Evolutionary conservation across 2,329 filamentous ascomycete species (phyloP), one percentile per base, ranked within the genome.

Genomic region (Apiospora pterosperma): DNA sequence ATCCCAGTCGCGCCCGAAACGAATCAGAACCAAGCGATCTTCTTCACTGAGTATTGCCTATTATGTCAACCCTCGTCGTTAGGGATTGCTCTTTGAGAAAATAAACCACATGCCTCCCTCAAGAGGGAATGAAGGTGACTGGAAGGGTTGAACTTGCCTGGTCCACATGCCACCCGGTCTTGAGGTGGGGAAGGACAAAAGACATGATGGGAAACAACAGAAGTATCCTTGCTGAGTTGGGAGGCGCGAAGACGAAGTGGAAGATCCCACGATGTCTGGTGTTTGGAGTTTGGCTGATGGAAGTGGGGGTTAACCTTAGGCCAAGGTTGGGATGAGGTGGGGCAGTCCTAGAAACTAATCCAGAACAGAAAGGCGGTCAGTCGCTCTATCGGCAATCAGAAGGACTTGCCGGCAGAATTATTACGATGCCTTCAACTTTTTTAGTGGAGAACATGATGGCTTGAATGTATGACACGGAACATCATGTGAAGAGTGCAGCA

Each of bases 161-260:
- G 83, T 98, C 96, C 75, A 99, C 96, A 79, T 99, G 96, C 96
- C 95, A 99, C 78, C 92, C 96, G 48, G 92, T 94, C 71, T 88
- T 87, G 59, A 99, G 86, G 79, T 98, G 95, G 58, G 95, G 95
- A 62, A 99, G 88, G 61, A 97, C 92, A 68, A 97, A 42, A 23
- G 58, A 60, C 36, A 36, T 39, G 34, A 16, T 60, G 58, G 12
- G 5, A 12, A 2, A 5, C 4, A 8, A 12, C 16, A 34, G 48
- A 34, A 11, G 48, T 31, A 34, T 55, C 25, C 28, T 28, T 55
- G 16, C 4, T 11, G 14, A n/a, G 7, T 55, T 8, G 48, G 28
- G 28, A 55, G 48, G 48, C 48, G 48, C 48, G 16, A 55, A 34
- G 48, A 16, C 48, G 48, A 28, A 55, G 48, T 34, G 48, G 44